Conservation (phyloP, 2,329 filamentous ascomycete genomes). For the Venturiaceae sp. region DNA sequence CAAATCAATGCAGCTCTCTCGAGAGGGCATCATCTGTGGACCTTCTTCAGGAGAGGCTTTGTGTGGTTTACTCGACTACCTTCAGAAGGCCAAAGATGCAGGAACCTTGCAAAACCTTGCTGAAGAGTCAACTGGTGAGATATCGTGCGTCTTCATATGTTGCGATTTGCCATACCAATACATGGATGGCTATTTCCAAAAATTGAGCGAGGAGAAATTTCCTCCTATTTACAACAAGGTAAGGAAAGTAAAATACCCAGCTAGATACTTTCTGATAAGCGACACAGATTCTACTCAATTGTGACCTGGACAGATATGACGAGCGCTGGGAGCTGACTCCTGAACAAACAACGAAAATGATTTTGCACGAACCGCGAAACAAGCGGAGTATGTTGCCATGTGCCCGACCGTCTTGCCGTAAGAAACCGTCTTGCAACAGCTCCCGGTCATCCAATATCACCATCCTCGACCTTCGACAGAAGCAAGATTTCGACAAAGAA, state of each 20-base stretch:
- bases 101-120: constrained; percentile 35
- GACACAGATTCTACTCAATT: constrained; percentile 40
- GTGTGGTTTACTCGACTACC: constrained; percentile 39
- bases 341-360: not conserved
- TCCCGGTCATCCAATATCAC: not conserved
- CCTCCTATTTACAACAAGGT: constrained; percentile 39
- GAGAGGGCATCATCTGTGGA: constrained; percentile 49
- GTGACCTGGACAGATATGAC: constrained; percentile 43
- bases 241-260: constrained; percentile 33
- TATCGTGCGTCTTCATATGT: constrained; percentile 50
- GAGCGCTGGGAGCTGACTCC: constrained; percentile 43
- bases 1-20: constrained; percentile 43
- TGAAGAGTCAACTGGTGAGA: constrained; percentile 28
- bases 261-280: constrained; percentile 45
- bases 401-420: not conserved
- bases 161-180: constrained; percentile 57
- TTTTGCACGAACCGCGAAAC: not conserved
- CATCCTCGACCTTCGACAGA: constrained; percentile 5
- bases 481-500: not conserved
- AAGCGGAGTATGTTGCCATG: not conserved
- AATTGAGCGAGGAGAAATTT: constrained; percentile 40
- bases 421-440: not conserved
- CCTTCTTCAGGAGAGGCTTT: constrained; percentile 53
- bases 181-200: constrained; percentile 49
- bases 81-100: constrained; percentile 38